Evolutionary conservation across 1,139 yeast species (phyloP), one percentile per base, ranked within the genome.

Genomic region (Geotrichum bryndzae): DNA sequence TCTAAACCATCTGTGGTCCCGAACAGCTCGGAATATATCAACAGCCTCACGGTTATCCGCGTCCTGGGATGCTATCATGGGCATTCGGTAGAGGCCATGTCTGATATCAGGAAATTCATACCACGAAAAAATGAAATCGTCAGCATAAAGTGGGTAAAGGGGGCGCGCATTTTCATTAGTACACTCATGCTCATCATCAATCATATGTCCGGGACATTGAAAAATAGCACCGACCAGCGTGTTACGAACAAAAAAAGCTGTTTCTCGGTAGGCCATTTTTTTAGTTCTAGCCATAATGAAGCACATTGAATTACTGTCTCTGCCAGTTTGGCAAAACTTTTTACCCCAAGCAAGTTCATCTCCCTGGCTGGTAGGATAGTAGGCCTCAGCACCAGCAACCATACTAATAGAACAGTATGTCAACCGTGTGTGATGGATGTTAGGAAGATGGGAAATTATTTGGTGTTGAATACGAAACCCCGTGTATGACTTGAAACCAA

Each of bases 161-260:
- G 72, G 70, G 5, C 60, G 33, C 10, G 72, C 68, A 53, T 67
- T 66, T 45, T 53, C 61, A 38, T 64, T 63, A 1, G 61, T 64
- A 56, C 71, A 69, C 15, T 57, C 63, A 29, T 63, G 58, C 15
- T 66, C 68, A 53, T 68, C 66, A 48, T 66, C 68, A 51, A 66
- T 65, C n/a, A 62, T 33, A 51, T 57, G 60, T 1, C 82, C 67
- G 2, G 78, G 74, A 68, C 89, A 86, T 64, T 80, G 81, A 69
- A 77, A 86, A 10, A 86, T 66, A 0, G 84, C 90, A 10, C 91
- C 91, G 8, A 86, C 81, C 77, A 84, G 84, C 0, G 86, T 79
- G 51, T 80, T 76, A 1, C 88, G 88, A 23, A 82, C 74, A 65
- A 79, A 84, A 29, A 82, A 72, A 3, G 80, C 74, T n/a, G 79